Evolutionary conservation across 352 stramenopile genomes (phyloP).

Genomic region (Phytophthora cryptogea): DNA sequence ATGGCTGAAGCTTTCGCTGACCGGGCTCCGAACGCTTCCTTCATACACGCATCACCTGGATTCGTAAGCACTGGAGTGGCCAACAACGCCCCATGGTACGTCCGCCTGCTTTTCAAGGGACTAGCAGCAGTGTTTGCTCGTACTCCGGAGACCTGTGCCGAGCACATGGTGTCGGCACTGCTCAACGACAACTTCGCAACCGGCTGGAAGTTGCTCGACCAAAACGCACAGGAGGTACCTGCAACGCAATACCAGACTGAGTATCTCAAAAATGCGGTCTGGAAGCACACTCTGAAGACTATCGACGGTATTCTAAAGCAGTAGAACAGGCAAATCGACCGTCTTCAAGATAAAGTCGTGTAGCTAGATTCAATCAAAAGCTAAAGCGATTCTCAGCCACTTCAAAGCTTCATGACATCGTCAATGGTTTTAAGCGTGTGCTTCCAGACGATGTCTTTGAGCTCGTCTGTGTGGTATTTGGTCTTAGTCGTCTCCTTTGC

Average conservation of each 20-base stretch:
- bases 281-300: constrained; percentile 22
- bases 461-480: constrained; percentile 28
- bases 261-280: constrained; percentile 26
- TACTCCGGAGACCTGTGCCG: constrained; percentile 18
- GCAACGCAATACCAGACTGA: constrained; percentile 29
- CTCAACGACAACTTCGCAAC: constrained; percentile 23
- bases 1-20: constrained; percentile 31
- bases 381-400: neutral
- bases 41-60: constrained; percentile 27
- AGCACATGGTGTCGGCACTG: constrained; percentile 25
- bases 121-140: constrained; percentile 16
- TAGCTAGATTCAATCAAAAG: no score
- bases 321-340: no score
- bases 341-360: no score
- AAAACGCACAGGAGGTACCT: constrained; percentile 16
- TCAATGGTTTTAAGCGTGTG: constrained; percentile 23
- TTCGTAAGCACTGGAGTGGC: constrained; percentile 21
- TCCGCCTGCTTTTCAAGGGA: constrained; percentile 5
- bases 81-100: constrained; percentile 15
- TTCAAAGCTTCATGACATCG: constrained; percentile 23
- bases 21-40: constrained; percentile 17
- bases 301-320: constrained; percentile 26
- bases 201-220: constrained; percentile 27
- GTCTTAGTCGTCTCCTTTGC: constrained; percentile 15
- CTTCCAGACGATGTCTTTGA: constrained; percentile 28